Evolutionary conservation across 352 stramenopile species (phyloP).

Genomic region (Phytophthora uliginosa): DNA sequence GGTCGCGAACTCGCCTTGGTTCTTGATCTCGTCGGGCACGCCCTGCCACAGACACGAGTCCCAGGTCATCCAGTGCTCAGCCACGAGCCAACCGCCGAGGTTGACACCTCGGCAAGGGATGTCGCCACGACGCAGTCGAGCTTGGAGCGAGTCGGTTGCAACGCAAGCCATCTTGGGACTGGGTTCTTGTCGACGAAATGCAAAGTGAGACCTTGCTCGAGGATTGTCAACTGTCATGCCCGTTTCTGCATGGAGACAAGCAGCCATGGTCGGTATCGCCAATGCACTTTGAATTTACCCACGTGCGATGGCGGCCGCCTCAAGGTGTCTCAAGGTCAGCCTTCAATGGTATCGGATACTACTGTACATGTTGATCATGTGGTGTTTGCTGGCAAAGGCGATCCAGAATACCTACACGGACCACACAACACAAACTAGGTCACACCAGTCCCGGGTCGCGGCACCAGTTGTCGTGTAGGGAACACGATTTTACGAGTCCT

Average conservation of each 20-base stretch:
- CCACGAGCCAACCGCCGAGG: slow-evolving; percentile 83
- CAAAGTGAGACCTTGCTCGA: slow-evolving; percentile 29
- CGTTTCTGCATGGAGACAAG: slow-evolving; percentile 21
- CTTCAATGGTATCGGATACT: no score
- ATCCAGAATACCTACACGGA: no score
- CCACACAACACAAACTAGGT: no score
- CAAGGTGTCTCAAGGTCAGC: slow-evolving; percentile 22
- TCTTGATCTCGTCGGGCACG: slow-evolving; percentile 54
- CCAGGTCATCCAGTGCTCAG: slow-evolving; percentile 86
- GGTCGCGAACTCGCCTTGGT: slow-evolving; percentile 75
- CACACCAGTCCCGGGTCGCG: no score
- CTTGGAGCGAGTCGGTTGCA: slow-evolving; percentile 56
- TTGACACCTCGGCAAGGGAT: slow-evolving; percentile 73
- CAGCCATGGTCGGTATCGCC: neutral
- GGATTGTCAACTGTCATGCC: slow-evolving; percentile 16
- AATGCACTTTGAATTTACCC: slow-evolving; percentile 16
- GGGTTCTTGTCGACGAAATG: slow-evolving; percentile 5
- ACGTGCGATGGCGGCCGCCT: slow-evolving; percentile 15
- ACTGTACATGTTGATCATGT: no score
- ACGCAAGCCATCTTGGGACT: slow-evolving; percentile 27
- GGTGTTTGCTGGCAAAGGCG: no score
- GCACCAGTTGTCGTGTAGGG: no score
- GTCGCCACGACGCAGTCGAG: slow-evolving; percentile 64
- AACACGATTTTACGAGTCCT: no score
- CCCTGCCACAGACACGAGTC: slow-evolving; percentile 70